Conservation (phyloP, 108 stramenopile genomes). For the Nitzschia sp. region DNA sequence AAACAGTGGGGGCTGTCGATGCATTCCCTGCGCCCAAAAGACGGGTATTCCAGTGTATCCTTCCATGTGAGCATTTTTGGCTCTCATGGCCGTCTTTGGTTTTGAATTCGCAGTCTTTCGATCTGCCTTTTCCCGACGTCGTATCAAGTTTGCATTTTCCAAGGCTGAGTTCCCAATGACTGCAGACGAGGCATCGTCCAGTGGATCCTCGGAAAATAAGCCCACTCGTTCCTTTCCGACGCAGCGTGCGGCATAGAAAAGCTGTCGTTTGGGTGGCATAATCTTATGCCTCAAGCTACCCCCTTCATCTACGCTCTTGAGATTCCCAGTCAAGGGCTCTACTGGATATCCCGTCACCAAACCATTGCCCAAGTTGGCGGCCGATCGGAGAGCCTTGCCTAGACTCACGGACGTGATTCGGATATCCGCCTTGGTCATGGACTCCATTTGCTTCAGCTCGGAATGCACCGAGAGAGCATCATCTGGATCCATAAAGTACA, state of each 20-base stretch:
- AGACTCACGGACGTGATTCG: slow-evolving; percentile 66
- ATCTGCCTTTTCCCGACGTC: slow-evolving; percentile 52
- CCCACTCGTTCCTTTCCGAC: slow-evolving; percentile 78
- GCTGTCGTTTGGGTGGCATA: slow-evolving; percentile 76
- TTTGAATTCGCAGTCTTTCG: slow-evolving; percentile 35
- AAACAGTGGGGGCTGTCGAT: slow-evolving; percentile 39
- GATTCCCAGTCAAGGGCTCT: slow-evolving; percentile 59
- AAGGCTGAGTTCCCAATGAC: slow-evolving; percentile 56
- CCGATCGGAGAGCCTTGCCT: slow-evolving; percentile 71
- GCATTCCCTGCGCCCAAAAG: slow-evolving; percentile 68
- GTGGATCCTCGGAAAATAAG: slow-evolving; percentile 28
- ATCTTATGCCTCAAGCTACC: slow-evolving; percentile 85
- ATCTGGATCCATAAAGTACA: slow-evolving; percentile 83
- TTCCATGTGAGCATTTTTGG: slow-evolving; percentile 70
- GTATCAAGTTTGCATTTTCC: slow-evolving; percentile 51
- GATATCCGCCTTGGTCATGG: slow-evolving; percentile 69
- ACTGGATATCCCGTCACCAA: slow-evolving; percentile 73
- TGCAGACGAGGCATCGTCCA: slow-evolving; percentile 12
- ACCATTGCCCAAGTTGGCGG: slow-evolving; percentile 69
- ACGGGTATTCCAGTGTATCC: slow-evolving; percentile 80
- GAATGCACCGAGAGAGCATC: slow-evolving; percentile 73
- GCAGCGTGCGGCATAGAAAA: slow-evolving; percentile 85
- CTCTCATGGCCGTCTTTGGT: slow-evolving; percentile 26
- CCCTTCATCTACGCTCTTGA: slow-evolving; percentile 55
- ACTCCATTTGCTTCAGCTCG: slow-evolving; percentile 82